phyloP scores from a whole-genome alignment of 345 rosid genomes.

The Eucalyptus regnans region DNA sequence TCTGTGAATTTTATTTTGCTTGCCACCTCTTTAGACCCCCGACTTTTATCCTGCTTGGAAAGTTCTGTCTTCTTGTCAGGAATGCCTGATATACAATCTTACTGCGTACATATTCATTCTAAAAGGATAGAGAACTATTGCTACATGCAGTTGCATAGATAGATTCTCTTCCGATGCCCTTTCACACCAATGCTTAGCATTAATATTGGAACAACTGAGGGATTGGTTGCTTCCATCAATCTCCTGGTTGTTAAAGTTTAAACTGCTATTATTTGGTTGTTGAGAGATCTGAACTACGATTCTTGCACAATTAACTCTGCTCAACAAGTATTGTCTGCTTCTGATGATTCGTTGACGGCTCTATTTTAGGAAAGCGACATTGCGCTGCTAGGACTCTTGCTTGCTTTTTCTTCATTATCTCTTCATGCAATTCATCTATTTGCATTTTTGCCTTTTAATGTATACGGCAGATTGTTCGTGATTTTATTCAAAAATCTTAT shows the following conservation, averaged over 20 bases:
- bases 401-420: neutral
- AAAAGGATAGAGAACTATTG: neutral
- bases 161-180: too few species aligned
- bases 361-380: neutral
- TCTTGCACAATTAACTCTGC: neutral
- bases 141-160: neutral
- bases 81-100: neutral
- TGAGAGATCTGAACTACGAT: neutral
- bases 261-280: neutral
- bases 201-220: too few species aligned
- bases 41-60: neutral
- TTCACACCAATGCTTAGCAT: neutral
- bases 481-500: too few species aligned
- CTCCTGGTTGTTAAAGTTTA: neutral
- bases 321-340: neutral
- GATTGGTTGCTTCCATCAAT: neutral
- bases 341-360: neutral
- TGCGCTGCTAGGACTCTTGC: fast-evolving
- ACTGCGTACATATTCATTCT: neutral
- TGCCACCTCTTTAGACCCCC: neutral
- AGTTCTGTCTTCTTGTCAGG: neutral
- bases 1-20: neutral
- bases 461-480: neutral
- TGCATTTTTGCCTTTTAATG: neutral
- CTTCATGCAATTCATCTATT: neutral